These are phyloP conservation scores for Mycena metata DNA, from an alignment of 768 basidiomycete species.

Conservation along the genomic window DNA sequence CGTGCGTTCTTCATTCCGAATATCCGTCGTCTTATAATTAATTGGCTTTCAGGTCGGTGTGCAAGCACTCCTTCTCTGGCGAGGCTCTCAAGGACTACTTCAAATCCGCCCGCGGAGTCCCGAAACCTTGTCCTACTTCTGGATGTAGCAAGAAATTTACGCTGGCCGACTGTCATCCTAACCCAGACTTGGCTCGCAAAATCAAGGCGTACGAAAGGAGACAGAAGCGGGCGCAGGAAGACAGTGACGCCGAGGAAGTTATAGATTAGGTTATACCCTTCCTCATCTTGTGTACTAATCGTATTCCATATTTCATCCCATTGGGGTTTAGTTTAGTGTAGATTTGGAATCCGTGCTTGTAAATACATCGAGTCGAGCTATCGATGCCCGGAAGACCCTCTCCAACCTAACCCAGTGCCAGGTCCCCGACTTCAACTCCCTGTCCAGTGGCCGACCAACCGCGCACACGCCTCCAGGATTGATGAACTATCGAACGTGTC, in stretches of 20 bases:
- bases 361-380: background rate
- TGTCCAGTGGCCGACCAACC: background rate
- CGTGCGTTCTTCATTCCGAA: slow-evolving; percentile 62
- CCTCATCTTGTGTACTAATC: slow-evolving; percentile 11
- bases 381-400: background rate
- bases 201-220: slow-evolving; percentile 72
- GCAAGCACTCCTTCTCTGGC: slow-evolving; percentile 87
- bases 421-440: background rate
- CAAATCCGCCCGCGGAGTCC: slow-evolving; percentile 48
- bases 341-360: slow-evolving; percentile 10
- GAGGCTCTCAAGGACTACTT: slow-evolving; percentile 79
- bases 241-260: slow-evolving; percentile 73
- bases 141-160: slow-evolving; percentile 77
- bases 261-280: slow-evolving; percentile 51
- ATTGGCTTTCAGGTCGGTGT: slow-evolving; percentile 52
- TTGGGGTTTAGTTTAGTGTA: background rate
- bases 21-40: slow-evolving; percentile 9
- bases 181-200: slow-evolving; percentile 73
- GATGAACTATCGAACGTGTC: background rate
- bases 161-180: slow-evolving; percentile 61
- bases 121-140: slow-evolving; percentile 77
- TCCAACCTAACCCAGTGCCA: background rate
- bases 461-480: background rate
- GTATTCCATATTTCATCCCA: slow-evolving; percentile 8
- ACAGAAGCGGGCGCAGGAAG: slow-evolving; percentile 56